phyloP scores from a whole-genome alignment of 768 basidiomycete species.

The Termitomyces sp. region DNA sequence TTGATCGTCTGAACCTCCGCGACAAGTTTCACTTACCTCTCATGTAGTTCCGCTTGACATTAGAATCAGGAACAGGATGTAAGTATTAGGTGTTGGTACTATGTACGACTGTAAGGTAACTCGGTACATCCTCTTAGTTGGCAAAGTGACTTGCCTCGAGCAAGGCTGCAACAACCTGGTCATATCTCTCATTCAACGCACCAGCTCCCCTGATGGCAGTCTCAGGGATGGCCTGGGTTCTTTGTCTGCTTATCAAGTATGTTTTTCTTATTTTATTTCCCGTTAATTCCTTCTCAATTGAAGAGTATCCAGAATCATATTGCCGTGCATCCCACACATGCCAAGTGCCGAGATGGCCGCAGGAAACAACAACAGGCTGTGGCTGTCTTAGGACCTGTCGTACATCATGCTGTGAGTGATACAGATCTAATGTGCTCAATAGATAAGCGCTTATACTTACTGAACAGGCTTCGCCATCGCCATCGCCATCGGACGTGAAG shows the following conservation, averaged over 20 bases:
- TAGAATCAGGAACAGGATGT: slow-evolving; percentile 39
- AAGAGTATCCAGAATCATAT: slow-evolving; percentile 28
- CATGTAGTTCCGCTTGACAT: slow-evolving; percentile 35
- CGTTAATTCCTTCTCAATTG: neutral
- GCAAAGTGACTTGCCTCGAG: slow-evolving; percentile 45
- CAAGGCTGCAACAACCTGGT: slow-evolving; percentile 35
- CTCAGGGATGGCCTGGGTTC: slow-evolving; percentile 43
- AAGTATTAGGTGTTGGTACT: slow-evolving; percentile 19
- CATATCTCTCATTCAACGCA: slow-evolving; percentile 33
- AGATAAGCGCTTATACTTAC: slow-evolving; percentile 8
- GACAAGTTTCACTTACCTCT: neutral
- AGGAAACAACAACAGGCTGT: slow-evolving; percentile 19
- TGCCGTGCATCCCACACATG: slow-evolving; percentile 27
- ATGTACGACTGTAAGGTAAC: neutral
- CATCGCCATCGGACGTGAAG: slow-evolving; percentile 2
- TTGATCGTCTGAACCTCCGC: neutral
- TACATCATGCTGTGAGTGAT: slow-evolving; percentile 3
- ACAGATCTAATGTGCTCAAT: neutral
- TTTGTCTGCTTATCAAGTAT: slow-evolving; percentile 45
- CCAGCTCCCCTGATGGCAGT: slow-evolving; percentile 38
- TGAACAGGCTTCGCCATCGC: neutral
- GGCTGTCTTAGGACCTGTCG: neutral
- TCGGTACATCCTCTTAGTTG: slow-evolving; percentile 29
- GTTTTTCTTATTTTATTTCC: slow-evolving; percentile 15
- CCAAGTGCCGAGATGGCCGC: slow-evolving; percentile 22